These are phyloP conservation scores for Hygrocybe coccinea DNA, from an alignment of 768 basidiomycete species.

Conservation along the genomic window DNA sequence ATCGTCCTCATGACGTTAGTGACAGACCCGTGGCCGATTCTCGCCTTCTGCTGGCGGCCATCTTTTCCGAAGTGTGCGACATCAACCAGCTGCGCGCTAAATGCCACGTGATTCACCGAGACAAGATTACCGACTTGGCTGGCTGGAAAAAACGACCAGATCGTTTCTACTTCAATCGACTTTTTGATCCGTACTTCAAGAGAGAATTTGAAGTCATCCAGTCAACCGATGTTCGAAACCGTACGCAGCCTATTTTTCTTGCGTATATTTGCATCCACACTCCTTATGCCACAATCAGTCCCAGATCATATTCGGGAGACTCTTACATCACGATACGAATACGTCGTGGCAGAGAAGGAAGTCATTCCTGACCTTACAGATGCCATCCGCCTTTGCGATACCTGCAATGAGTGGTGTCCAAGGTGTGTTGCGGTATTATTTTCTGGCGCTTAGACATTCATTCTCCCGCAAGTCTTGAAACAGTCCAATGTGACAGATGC, in stretches of 20 bases:
- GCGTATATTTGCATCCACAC: slow-evolving; percentile 19
- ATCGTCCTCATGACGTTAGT: slow-evolving; percentile 93
- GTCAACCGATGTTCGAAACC: slow-evolving; percentile 78
- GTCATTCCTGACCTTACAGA: slow-evolving; percentile 88
- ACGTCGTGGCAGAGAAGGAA: slow-evolving; percentile 92
- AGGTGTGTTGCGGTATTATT: slow-evolving; percentile 47
- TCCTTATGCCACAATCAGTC: slow-evolving; percentile 44
- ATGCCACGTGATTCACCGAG: slow-evolving; percentile 92
- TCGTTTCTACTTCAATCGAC: slow-evolving; percentile 91
- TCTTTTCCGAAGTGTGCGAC: slow-evolving; percentile 95
- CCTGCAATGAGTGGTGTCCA: slow-evolving; percentile 86
- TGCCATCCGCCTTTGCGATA: slow-evolving; percentile 74
- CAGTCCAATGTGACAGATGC: slow-evolving; percentile 87
- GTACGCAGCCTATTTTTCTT: slow-evolving; percentile 47
- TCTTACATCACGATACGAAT: slow-evolving; percentile 82
- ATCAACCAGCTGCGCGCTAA: slow-evolving; percentile 87
- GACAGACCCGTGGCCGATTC: slow-evolving; percentile 88
- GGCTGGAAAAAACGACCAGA: slow-evolving; percentile 93
- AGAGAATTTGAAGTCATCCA: slow-evolving; percentile 96
- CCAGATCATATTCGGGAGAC: slow-evolving; percentile 76
- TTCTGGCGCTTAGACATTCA: slow-evolving; percentile 5
- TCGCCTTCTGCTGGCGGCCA: slow-evolving; percentile 87
- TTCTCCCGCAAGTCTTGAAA: slow-evolving; percentile 55
- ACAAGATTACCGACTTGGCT: slow-evolving; percentile 89
- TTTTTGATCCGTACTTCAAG: slow-evolving; percentile 98